Evolutionary conservation across 495 filamentous ascomycete species (phyloP).

Genomic region (Penicillium angulare): DNA sequence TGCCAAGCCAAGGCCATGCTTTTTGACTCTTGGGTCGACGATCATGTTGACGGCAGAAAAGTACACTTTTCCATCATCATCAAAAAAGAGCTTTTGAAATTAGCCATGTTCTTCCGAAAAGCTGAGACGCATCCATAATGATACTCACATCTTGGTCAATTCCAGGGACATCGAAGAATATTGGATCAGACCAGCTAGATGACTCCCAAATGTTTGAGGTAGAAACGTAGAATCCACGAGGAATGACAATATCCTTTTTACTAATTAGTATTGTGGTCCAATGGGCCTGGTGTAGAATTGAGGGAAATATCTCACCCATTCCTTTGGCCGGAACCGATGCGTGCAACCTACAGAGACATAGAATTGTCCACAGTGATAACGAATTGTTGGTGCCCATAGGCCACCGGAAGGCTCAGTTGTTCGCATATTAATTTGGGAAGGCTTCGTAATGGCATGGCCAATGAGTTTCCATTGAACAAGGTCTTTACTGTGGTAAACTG

Average conservation of each 20-base stretch:
- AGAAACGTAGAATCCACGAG: not conserved
- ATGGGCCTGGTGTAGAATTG: not conserved
- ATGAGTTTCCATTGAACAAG: constrained; percentile 23
- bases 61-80: constrained; percentile 20
- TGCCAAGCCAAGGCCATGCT: constrained; percentile 7
- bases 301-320: not conserved
- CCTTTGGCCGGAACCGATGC: not conserved
- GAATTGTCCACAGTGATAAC: constrained; percentile 21
- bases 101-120: not conserved
- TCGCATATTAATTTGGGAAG: constrained; percentile 10
- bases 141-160: constrained; percentile 21
- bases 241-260: not conserved
- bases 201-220: constrained; percentile 4
- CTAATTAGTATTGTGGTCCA: not conserved
- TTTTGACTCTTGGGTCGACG: not conserved
- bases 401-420: constrained; percentile 18
- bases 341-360: constrained; percentile 9
- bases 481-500: constrained; percentile 25
- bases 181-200: constrained; percentile 21
- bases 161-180: constrained; percentile 7
- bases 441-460: constrained; percentile 17
- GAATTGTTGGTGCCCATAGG: constrained; percentile 23
- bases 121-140: not conserved
- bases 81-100: constrained; percentile 15
- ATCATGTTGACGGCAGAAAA: constrained; percentile 1